Evolutionary conservation across 768 basidiomycete species (phyloP).

Genomic region (Kwoniella sp.): DNA sequence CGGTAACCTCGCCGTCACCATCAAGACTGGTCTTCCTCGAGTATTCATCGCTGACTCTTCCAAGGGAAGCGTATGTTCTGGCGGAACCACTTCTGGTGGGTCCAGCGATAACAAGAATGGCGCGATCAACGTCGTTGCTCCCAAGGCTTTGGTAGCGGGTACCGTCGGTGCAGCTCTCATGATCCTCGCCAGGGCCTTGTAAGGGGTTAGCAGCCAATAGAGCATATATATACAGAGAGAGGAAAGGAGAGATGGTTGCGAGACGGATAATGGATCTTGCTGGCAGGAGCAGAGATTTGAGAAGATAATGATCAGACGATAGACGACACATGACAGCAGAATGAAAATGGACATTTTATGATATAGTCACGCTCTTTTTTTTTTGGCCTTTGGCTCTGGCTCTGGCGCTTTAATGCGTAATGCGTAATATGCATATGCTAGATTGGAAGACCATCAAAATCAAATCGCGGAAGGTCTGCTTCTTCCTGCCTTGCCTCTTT

Average conservation of each 20-base stretch:
- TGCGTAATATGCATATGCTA: too few relatives aligned
- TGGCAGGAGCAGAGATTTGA: too few relatives aligned
- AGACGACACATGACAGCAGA: neutral
- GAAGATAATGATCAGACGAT: neutral
- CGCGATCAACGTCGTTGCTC: conserved; percentile 1
- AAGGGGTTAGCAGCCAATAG: neutral
- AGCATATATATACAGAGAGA: too few relatives aligned
- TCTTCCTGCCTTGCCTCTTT: too few relatives aligned
- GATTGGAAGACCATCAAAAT: too few relatives aligned
- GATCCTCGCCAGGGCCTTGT: conserved; percentile 11
- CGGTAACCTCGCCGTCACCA: conserved; percentile 42
- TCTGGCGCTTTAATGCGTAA: too few relatives aligned
- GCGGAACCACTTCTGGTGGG: neutral
- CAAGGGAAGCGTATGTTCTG: conserved; percentile 35
- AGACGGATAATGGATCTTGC: too few relatives aligned
- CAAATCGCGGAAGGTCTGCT: too few relatives aligned
- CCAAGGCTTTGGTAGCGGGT: neutral
- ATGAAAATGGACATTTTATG: conserved; percentile 8
- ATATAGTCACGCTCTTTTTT: conserved; percentile 1
- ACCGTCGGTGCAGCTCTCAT: conserved; percentile 4
- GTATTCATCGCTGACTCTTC: conserved; percentile 41
- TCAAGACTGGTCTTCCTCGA: conserved; percentile 42
- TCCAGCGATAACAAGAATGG: conserved; percentile 1
- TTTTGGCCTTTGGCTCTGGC: too few relatives aligned
- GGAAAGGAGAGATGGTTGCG: too few relatives aligned